Base-by-base conservation (phyloP, 148 eudicot species). In the Fagopyrum tataricum region DNA sequence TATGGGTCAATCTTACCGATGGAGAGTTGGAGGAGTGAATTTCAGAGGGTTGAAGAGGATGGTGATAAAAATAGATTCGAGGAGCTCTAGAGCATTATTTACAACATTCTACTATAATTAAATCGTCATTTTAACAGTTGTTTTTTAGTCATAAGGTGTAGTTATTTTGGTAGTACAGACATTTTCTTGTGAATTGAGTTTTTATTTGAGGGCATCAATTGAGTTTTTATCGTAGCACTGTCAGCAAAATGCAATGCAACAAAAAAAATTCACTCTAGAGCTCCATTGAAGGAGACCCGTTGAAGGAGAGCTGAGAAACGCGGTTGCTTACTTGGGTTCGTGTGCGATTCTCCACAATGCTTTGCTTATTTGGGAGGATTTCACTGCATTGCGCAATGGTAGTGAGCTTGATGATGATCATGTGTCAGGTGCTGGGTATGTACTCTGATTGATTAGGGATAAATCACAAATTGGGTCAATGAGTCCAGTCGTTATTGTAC, bases 11-110 rank as follows among this genome's bases (percentile, higher is more conserved):
- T 13, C 58, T 40, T 72, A 76, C 83, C 91, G 98, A 87, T 91
- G 98, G 97, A 91, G 75, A 84, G 69, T 10, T 94, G 98, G 98
- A 87, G 98, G 75, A 87, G 86, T 72, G 91, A 86, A 82, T 87
- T 89, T 52, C 93, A 85, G 67, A 89, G 90, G 78, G 77, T 88
- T 53, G 98, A 91, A 82, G 97, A 89, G 58, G 97, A 89, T 42
- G 98, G 85, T 0, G 96, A 88, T 69, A 97, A 94, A 78, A 96
- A 94, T 55, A 96, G 97, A 23, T 94, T 94, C 72, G 98, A 94
- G 77, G 98, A 94, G 78, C 90, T 90, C 40, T 91, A 73, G 80
- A 72, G 68, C 2, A 12, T 8, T 14, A 10, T 10, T 3, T 49
- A 6, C 26, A 55, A 31, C 37, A 31, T 3, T 31, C 37, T 31